Evolutionary conservation across 73 alveolate genomes (phyloP), one percentile per base, ranked within the genome.

Genomic region (Urostyla sp.): DNA sequence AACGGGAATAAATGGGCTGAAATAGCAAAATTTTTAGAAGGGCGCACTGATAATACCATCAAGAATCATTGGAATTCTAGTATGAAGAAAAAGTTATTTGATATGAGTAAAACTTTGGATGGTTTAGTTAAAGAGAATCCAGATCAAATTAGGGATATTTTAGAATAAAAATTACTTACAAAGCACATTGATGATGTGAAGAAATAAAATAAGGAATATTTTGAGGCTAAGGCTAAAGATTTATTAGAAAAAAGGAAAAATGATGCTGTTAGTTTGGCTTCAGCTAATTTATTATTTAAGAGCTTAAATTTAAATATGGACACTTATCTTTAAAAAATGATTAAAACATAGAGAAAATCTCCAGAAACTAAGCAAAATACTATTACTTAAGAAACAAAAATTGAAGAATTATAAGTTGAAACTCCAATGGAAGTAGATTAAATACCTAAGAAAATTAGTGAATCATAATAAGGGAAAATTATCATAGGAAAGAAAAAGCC

Each of bases 1-100:
- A 79, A 78, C 26, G 99, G 99, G 48, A 97, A 94, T 72, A 91
- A 92, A 82, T 96, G 98, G 98, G 97, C 97, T 77, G 97, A 95
- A 80, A 95, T 97, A 60, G 93, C 98, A 27, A 90, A 95, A 72
- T 89, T 81, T 75, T 91, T 95, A 18, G 95, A 94, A 36, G 99
- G 99, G 15, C 85, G 99, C 66, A 95, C 98, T 35, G 99, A 95
- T 78, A 89, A 89, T 66, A 54, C 87, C 52, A 95, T 95, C 49
- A 95, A 95, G 77, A 95, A 95, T 75, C 98, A 94, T 80, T 94
- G 98, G 98, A 94, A 94, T 82, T 86, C 96, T 54, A 61, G 94
- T 20, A 94, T 92, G 95, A 92, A 94, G 58, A 94, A 87, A 87
- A 75, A 72, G 44, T 20, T 87, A 0, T 63, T 26, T 5, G 92